Percentiles rank a stretch among this genome's conserved stretches.
These are phyloP conservation scores for Copromyces sp. DNA, from an alignment of 495 filamentous ascomycete genomes.

Conservation along the genomic window DNA sequence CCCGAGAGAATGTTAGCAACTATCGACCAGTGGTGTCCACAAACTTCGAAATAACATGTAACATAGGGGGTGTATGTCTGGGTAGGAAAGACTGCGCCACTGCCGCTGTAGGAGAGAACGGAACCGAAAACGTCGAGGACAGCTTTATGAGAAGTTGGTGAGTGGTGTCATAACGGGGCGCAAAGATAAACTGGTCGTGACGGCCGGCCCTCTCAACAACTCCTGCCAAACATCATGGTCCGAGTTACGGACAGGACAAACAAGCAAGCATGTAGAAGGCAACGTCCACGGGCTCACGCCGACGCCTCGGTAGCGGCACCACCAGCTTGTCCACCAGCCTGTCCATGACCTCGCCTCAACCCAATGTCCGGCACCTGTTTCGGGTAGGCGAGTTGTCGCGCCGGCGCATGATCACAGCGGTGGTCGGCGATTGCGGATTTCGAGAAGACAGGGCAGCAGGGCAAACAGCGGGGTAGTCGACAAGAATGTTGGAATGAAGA, in stretches of 20 bases:
- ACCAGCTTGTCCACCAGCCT: neutral
- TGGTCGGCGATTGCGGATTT: neutral
- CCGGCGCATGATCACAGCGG: neutral
- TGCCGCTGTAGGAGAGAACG: neutral
- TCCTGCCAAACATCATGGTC: neutral
- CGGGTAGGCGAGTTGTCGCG: neutral
- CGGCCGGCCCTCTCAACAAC: neutral
- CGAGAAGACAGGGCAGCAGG: conserved; percentile 8
- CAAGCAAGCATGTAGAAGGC: neutral
- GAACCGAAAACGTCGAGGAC: neutral
- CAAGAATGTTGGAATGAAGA: conserved; percentile 14
- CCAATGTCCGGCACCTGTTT: neutral
- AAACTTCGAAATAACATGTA: neutral
- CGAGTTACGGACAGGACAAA: neutral
- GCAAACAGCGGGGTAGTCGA: conserved; percentile 24
- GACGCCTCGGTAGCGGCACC: neutral
- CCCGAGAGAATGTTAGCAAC: conserved; percentile 11
- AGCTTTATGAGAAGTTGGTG: neutral
- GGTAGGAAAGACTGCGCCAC: neutral
- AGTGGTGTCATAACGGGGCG: neutral
- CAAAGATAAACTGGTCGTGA: neutral
- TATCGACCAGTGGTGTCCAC: neutral
- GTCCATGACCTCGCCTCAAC: neutral
- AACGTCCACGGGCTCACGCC: neutral
- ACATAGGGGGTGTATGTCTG: neutral